phyloP scores from a whole-genome alignment of 805 yeast genomes.

The Starmerella etchellsii region DNA sequence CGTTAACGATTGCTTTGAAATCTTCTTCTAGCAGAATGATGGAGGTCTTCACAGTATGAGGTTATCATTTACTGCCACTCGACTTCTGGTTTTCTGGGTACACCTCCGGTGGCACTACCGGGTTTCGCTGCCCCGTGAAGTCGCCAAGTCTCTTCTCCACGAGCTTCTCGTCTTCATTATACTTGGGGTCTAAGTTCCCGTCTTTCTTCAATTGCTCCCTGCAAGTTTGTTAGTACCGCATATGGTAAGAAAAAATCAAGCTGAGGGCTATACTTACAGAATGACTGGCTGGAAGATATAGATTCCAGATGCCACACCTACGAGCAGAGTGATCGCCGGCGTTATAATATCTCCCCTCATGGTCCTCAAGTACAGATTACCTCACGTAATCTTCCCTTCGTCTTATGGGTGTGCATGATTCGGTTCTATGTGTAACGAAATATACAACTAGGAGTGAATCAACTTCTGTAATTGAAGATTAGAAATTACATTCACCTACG shows the following conservation, averaged over 20 bases:
- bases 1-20: too few relatives aligned
- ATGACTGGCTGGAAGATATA: constrained; percentile 23
- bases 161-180: constrained; percentile 14
- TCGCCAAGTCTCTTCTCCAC: constrained; percentile 14
- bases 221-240: background rate
- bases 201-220: constrained; percentile 24
- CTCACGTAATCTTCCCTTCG: too few relatives aligned
- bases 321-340: constrained; percentile 18
- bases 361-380: too few relatives aligned
- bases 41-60: too few relatives aligned
- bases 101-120: background rate
- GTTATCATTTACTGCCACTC: too few relatives aligned
- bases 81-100: too few relatives aligned
- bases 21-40: too few relatives aligned
- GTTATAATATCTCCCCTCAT: constrained; percentile 12
- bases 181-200: constrained; percentile 22
- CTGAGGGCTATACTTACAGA: constrained; percentile 18
- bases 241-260: background rate
- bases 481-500: too few relatives aligned
- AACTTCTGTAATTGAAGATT: too few relatives aligned
- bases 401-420: too few relatives aligned
- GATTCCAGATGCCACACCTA: constrained; percentile 20
- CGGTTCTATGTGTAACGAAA: too few relatives aligned
- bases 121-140: constrained; percentile 1
- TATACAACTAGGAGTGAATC: too few relatives aligned